phyloP scores from a whole-genome alignment of 306 rosid genomes.

The Biancaea sappan region DNA sequence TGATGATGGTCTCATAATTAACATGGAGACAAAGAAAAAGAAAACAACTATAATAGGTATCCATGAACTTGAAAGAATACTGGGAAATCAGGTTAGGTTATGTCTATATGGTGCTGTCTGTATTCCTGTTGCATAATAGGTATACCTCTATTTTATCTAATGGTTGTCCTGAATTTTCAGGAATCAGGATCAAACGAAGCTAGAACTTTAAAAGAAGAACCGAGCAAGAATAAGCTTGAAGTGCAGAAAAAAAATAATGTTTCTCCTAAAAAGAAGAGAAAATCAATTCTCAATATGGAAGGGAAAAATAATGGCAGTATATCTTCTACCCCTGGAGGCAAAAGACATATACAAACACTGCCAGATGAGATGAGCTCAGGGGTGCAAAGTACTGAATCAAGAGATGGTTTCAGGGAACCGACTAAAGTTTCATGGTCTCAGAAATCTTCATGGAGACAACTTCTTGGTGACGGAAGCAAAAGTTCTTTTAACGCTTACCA shows the following conservation, averaged over 20 bases:
- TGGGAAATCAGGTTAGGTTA: constrained; percentile 48
- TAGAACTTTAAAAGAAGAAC: constrained; percentile 36
- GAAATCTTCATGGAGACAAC: constrained; percentile 82
- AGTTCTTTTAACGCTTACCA: constrained; percentile 56
- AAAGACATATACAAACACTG: constrained; percentile 30
- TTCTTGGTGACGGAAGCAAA: constrained; percentile 50
- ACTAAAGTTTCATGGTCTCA: constrained; percentile 61
- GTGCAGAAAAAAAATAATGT: constrained; percentile 34
- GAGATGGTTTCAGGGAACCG: constrained; percentile 37
- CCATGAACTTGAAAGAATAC: constrained; percentile 44
- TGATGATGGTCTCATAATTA: constrained; percentile 77
- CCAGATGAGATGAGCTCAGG: constrained; percentile 38
- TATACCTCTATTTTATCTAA: constrained; percentile 23
- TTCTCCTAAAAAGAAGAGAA: constrained; percentile 52
- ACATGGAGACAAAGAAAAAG: constrained; percentile 48
- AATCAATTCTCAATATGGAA: constrained; percentile 37
- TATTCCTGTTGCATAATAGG: not conserved
- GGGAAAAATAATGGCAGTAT: constrained; percentile 29
- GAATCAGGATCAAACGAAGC: constrained; percentile 43
- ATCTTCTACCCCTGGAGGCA: constrained; percentile 34
- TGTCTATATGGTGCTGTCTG: constrained; percentile 7
- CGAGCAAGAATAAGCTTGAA: constrained; percentile 24
- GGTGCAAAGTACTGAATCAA: constrained; percentile 37
- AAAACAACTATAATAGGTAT: constrained; percentile 29
- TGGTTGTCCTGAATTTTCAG: constrained; percentile 40